These are phyloP conservation scores for Linaria vulgaris DNA, from an alignment of 257 asterid species.

Conservation along the genomic window DNA sequence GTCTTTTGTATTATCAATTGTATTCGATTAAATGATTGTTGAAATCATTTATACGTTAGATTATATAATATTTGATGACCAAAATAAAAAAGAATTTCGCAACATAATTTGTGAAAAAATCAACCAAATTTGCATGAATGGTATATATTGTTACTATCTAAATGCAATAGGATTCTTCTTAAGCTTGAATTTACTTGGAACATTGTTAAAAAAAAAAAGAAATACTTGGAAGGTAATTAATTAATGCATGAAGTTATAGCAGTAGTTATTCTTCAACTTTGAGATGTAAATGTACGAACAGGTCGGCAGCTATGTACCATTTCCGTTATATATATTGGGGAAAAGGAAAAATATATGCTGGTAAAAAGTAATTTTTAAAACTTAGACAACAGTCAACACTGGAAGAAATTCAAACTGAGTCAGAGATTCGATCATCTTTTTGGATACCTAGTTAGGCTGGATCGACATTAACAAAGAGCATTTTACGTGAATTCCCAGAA, in stretches of 20 bases:
- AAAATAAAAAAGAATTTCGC: neutral
- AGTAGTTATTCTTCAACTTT: conserved; percentile 27
- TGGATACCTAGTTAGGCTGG: conserved; percentile 26
- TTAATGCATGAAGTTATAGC: conserved; percentile 8
- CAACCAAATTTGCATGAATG: too few species aligned
- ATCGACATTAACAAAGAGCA: conserved; percentile 15
- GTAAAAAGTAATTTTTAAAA: conserved; percentile 8
- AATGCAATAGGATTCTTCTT: neutral
- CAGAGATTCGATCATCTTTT: conserved; percentile 35
- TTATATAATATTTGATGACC: too few species aligned
- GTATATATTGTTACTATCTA: too few species aligned
- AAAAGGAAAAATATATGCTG: conserved; percentile 15
- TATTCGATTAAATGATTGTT: neutral
- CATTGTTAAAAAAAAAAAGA: conserved; percentile 15
- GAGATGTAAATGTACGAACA: conserved; percentile 38
- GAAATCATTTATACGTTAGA: too few species aligned
- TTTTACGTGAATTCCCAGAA: conserved; percentile 15
- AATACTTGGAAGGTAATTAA: conserved; percentile 10
- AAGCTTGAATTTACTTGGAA: conserved; percentile 6
- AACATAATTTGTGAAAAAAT: too few species aligned
- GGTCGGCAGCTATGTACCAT: neutral
- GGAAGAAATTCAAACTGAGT: conserved; percentile 15
- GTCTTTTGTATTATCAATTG: conserved; percentile 14
- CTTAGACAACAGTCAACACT: conserved; percentile 10
- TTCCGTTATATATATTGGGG: conserved; percentile 2